Base-by-base conservation (phyloP, 1,284 basidiomycete genomes). In the Cutaneotrichosporon dermatis region DNA sequence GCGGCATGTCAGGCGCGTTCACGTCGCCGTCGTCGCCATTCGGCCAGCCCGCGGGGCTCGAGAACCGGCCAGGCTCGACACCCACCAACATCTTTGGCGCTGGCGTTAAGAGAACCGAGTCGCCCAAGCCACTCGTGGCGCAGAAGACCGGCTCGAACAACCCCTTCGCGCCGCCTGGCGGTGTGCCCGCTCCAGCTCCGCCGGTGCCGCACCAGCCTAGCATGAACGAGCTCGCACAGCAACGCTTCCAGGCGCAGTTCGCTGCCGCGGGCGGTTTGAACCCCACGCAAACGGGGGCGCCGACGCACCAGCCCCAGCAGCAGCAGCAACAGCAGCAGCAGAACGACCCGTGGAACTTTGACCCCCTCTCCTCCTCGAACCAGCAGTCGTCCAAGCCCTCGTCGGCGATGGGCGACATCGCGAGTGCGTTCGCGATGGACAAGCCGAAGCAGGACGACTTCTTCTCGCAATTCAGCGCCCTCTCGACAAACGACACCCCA, bases 71-170 rank as follows among this genome's bases (percentile, higher is more conserved):
- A 7, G 40, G 54, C 55, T 59, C 62, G 13, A 25, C 48, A 7
- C 57, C 62, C 1, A 43, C 43, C 7, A 37, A 54, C 59, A 52
- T 41, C 52, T 39, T 58, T 35, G 35, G 36, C 45, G 8, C 55
- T 48, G 16, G 44, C 44, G 44, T 25, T 16, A 6, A 10, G 25
- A 12, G 46, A 34, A 78, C 80, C 1, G 82, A 84, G 60, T 82
- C 67, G 1, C 57, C 78, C 13, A 76, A 79, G 62, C 76, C 79
- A 2, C 83, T 98, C n/a, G 85, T 86, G 69, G 83, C 92, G 5
- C 94, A 98, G 75, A 86, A 89, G 76, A 99, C 95, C 1, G 94
- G 95, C 15, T 91, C 90, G 3, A 87, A 87, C 69, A 99, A 99
- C 81, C 95, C 95, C 0, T 99, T 99, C 69, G 93, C 93, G 6